Evolutionary conservation across 257 asterid species (phyloP), one percentile per base, ranked within the genome.

Genomic region (Coffea eugenioides): DNA sequence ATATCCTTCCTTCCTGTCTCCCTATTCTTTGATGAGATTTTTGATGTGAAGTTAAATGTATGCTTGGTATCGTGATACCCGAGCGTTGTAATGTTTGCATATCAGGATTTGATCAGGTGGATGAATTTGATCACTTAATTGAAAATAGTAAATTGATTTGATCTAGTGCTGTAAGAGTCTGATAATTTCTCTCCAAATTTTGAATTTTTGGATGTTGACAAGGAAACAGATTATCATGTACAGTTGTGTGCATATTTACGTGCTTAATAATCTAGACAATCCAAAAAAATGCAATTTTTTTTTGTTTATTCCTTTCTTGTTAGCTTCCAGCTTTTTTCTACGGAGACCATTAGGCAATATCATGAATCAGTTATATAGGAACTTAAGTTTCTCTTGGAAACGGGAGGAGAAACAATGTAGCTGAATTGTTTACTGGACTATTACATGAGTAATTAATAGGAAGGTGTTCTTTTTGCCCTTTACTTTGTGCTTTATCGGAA

Each of bases 1-100:
- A 90, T 82, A 36, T 65, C 41, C 20, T 49, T 51, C 31, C 20
- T 45, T 2, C 46, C 76, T 23, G 45, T 61, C 43, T 73, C n/a
- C 67, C 48, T 61, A 34, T 6, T 6, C 6, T 0, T 43, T 57
- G 71, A 31, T 68, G 13, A 69, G 31, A 66, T 39, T 0, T 49
- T 81, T 25, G 43, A 21, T 49, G 6, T 31, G 15, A 21, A 45
- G n/a, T 39, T 43, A 39, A 41, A 51, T 49, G 23, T 0, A 2
- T 59, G 59, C 16, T 59, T 21, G 1, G 8, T 57, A 51, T 65
- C 13, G 3, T 74, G 9, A 51, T 54, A 18, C 0, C 15, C 5
- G 20, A 0, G 59, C 6, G 59, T 52, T 3, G 59, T 5, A 52
- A 52, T 52, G 59, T 52, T 39, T 52, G 59, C 16, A 13, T 52